These are phyloP conservation scores for Nothopassalora personata DNA, from an alignment of 2,329 filamentous ascomycete genomes.

Conservation along the genomic window DNA sequence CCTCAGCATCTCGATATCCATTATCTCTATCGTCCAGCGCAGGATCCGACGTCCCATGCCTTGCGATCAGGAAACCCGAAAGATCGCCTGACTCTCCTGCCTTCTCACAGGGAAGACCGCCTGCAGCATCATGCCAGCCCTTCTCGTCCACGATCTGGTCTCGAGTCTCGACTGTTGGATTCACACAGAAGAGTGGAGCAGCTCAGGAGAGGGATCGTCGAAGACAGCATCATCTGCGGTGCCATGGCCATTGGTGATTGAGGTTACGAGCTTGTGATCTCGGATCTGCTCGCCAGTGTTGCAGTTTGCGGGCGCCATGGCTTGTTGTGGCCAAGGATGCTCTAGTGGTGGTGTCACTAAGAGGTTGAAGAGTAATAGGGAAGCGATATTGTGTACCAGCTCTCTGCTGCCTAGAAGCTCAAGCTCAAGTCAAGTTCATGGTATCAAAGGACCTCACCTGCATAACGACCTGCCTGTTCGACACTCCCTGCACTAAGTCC, in stretches of 20 bases:
- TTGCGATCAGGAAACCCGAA: slow-evolving; percentile 1
- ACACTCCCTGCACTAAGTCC: too few relatives aligned
- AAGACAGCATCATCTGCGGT: background rate
- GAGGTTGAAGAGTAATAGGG: too few relatives aligned
- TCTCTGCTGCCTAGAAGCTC: too few relatives aligned
- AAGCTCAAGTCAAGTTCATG: too few relatives aligned
- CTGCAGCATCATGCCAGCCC: slow-evolving; percentile 1
- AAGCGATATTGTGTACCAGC: too few relatives aligned
- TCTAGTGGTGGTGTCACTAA: too few relatives aligned
- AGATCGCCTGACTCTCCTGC: slow-evolving; percentile 1
- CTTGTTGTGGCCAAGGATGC: background rate
- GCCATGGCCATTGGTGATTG: slow-evolving; percentile 9
- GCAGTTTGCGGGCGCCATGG: slow-evolving; percentile 4
- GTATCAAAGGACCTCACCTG: too few relatives aligned
- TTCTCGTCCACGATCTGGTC: slow-evolving; percentile 5
- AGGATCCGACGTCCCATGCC: slow-evolving; percentile 9
- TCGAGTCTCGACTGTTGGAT: background rate
- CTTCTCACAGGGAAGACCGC: background rate
- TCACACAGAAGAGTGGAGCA: slow-evolving; percentile 4
- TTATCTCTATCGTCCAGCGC: slow-evolving; percentile 11
- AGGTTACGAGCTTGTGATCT: slow-evolving; percentile 8
- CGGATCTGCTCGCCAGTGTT: slow-evolving; percentile 10
- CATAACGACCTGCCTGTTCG: too few relatives aligned
- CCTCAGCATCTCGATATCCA: slow-evolving; percentile 11
- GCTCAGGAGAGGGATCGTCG: background rate